phyloP scores from a whole-genome alignment of 257 asterid species.

The Gentiana dahurica region DNA sequence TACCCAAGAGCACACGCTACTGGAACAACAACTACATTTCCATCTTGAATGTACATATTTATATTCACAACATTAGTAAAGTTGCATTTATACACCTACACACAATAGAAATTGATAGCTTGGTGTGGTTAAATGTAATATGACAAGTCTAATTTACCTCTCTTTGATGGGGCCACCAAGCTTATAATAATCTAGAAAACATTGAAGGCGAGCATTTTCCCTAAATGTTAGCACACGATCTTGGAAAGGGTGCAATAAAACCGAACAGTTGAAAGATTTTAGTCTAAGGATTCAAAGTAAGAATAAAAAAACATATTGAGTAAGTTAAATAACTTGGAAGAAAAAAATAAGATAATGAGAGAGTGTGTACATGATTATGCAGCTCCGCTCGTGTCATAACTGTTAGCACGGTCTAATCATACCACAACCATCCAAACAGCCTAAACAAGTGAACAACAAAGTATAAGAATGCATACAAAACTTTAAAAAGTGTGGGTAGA shows the following conservation, averaged over 20 bases:
- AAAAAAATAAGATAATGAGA: constrained; percentile 14
- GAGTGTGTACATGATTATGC: constrained; percentile 50
- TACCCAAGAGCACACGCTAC: constrained; percentile 78
- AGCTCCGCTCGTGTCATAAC: constrained; percentile 93
- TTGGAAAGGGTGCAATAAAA: constrained; percentile 55
- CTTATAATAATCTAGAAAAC: constrained; percentile 71
- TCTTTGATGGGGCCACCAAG: constrained; percentile 67
- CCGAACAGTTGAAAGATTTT: constrained; percentile 17
- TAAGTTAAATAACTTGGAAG: too few relatives aligned
- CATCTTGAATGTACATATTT: constrained; percentile 63
- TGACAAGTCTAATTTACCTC: constrained; percentile 27
- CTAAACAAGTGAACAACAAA: constrained; percentile 19
- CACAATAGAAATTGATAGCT: too few relatives aligned
- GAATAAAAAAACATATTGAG: not conserved
- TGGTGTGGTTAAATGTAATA: too few relatives aligned
- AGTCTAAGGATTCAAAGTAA: too few relatives aligned
- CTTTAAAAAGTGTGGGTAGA: too few relatives aligned
- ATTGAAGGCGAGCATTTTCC: constrained; percentile 88
- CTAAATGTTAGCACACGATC: constrained; percentile 73
- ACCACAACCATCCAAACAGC: constrained; percentile 91
- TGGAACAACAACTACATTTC: constrained; percentile 86
- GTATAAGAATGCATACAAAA: not conserved
- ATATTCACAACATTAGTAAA: too few relatives aligned
- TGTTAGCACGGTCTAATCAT: constrained; percentile 81
- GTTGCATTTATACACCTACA: too few relatives aligned